Evolutionary conservation across 2,329 filamentous ascomycete genomes (phyloP).

Genomic region (Aspergillus arachidicola): DNA sequence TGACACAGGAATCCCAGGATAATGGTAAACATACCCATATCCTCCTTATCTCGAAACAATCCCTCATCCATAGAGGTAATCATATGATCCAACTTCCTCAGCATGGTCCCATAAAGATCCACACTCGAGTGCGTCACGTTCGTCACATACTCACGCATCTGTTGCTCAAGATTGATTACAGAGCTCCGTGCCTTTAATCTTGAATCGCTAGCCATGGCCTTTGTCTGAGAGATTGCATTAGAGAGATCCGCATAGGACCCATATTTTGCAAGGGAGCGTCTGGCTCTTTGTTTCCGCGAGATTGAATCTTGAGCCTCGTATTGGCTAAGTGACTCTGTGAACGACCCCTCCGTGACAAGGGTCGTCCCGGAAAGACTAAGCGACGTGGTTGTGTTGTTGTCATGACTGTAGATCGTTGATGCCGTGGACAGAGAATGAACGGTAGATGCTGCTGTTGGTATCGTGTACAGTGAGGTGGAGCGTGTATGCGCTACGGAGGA

Average conservation of each 20-base stretch:
- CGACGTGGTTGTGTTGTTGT: background rate
- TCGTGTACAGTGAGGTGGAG: background rate
- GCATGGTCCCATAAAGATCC: slow-evolving; percentile 59
- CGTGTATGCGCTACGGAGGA: background rate
- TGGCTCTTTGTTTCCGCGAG: background rate
- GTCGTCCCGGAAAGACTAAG: background rate
- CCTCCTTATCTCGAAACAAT: slow-evolving; percentile 51
- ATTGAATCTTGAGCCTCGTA: background rate
- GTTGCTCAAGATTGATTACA: slow-evolving; percentile 27
- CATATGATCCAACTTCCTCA: slow-evolving; percentile 65
- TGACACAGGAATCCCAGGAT: too few species aligned
- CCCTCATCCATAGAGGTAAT: slow-evolving; percentile 74
- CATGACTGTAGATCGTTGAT: background rate
- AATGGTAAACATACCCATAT: slow-evolving; percentile 25
- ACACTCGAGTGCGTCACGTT: slow-evolving; percentile 14
- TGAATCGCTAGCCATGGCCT: slow-evolving; percentile 22
- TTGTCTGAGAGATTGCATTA: slow-evolving; percentile 18
- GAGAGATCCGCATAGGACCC: slow-evolving; percentile 9
- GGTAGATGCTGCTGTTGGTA: background rate
- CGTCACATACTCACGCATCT: slow-evolving; percentile 43
- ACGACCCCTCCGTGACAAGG: background rate
- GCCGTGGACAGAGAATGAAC: background rate
- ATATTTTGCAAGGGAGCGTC: slow-evolving; percentile 4
- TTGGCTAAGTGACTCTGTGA: background rate
- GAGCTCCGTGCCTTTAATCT: slow-evolving; percentile 3